Conservation (phyloP, 352 stramenopile genomes). For the Phytophthora cryptogea region DNA sequence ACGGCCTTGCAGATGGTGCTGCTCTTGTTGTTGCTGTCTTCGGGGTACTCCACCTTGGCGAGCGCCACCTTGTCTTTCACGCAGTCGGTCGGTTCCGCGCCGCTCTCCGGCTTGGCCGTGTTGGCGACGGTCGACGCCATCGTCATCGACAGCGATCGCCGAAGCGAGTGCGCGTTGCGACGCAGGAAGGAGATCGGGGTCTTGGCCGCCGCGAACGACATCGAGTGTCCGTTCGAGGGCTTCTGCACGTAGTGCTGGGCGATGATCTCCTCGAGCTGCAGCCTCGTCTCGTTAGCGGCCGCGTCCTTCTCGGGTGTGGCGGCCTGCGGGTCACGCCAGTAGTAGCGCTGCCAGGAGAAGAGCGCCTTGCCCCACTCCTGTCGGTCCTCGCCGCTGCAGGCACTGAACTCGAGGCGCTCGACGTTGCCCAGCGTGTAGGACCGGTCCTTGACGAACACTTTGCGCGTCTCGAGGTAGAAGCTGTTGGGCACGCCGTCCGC, state of each 20-base stretch:
- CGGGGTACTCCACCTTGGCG: slow-evolving; percentile 43
- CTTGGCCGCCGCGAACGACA: slow-evolving; percentile 67
- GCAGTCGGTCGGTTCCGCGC: slow-evolving; percentile 51
- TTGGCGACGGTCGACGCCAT: slow-evolving; percentile 51
- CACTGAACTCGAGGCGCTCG: slow-evolving; percentile 72
- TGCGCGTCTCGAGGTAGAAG: slow-evolving; percentile 84
- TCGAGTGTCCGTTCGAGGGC: slow-evolving; percentile 24
- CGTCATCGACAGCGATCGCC: slow-evolving; percentile 64
- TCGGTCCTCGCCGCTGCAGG: slow-evolving; percentile 61
- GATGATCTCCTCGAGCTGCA: slow-evolving; percentile 58
- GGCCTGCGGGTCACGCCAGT: slow-evolving; percentile 71
- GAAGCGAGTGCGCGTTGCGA: slow-evolving; percentile 68
- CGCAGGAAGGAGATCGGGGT: slow-evolving; percentile 74
- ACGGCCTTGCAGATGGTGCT: slow-evolving; percentile 20
- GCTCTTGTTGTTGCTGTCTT: slow-evolving; percentile 26
- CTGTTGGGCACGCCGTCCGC: slow-evolving; percentile 67
- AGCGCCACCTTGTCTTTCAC: slow-evolving; percentile 69
- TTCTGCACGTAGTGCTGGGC: slow-evolving; percentile 43
- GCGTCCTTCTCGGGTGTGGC: slow-evolving; percentile 16
- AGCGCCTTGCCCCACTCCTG: slow-evolving; percentile 85
- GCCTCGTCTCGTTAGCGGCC: slow-evolving; percentile 25
- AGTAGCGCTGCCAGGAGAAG: slow-evolving; percentile 89
- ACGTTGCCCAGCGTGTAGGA: slow-evolving; percentile 77
- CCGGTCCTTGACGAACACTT: slow-evolving; percentile 85
- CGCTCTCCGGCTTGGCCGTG: slow-evolving; percentile 40